A percentile compares a stretch with the other conserved stretches of the same genome.
These are phyloP conservation scores for Schizonepeta tenuifolia DNA, from an alignment of 257 asterid species.

Conservation along the genomic window DNA sequence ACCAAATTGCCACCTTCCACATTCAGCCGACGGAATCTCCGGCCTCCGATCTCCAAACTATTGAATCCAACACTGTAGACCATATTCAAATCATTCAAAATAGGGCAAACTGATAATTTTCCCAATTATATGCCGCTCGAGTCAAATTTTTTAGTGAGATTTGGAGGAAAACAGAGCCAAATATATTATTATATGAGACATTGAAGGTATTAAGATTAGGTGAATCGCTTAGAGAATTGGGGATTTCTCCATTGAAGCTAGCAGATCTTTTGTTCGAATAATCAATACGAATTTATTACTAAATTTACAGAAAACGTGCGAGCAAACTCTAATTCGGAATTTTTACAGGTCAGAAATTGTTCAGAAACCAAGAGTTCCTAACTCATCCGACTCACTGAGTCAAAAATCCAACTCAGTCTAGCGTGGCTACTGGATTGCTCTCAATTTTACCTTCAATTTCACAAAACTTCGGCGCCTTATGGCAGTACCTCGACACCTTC, in stretches of 20 bases:
- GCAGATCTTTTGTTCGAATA: background rate
- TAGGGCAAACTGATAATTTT: too few relatives aligned
- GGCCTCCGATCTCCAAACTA: too few relatives aligned
- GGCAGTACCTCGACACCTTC: slow-evolving; percentile 55
- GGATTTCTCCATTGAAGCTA: background rate
- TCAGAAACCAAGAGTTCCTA: slow-evolving; percentile 1
- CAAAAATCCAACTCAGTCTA: slow-evolving; percentile 31
- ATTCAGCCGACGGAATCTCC: too few relatives aligned
- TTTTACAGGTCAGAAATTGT: slow-evolving; percentile 20
- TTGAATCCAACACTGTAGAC: too few relatives aligned
- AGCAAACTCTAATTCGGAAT: background rate
- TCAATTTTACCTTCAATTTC: slow-evolving; percentile 56
- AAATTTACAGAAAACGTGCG: slow-evolving; percentile 24
- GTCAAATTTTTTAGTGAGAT: too few relatives aligned
- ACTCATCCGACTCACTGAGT: slow-evolving; percentile 27
- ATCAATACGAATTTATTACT: slow-evolving; percentile 12
- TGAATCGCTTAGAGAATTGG: too few relatives aligned
- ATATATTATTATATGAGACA: too few relatives aligned
- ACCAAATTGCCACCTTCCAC: too few relatives aligned
- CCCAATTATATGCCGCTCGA: too few relatives aligned
- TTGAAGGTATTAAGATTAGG: too few relatives aligned
- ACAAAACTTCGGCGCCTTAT: slow-evolving; percentile 67
- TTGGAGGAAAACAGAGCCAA: too few relatives aligned
- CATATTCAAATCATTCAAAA: too few relatives aligned
- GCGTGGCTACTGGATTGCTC: slow-evolving; percentile 77